Conservation (phyloP, 1,139 yeast species). For the Yamadazyma dendronema region DNA sequence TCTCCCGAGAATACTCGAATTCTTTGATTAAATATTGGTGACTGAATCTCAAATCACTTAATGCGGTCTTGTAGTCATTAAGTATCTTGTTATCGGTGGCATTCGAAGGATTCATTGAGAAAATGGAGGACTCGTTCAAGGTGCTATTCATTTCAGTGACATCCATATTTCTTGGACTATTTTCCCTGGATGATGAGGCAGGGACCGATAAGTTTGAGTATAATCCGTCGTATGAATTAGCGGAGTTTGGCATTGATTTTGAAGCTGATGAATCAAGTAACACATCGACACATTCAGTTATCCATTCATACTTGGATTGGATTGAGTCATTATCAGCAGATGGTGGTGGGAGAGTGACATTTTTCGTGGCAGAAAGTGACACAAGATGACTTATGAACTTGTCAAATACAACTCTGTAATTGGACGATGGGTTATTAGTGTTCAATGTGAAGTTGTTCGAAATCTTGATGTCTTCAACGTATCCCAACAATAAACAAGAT, state of each 20-base stretch:
- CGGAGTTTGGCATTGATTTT: slow-evolving; percentile 1
- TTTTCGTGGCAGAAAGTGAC: slow-evolving; percentile 52
- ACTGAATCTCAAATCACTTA: slow-evolving; percentile 60
- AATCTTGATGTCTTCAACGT: slow-evolving; percentile 43
- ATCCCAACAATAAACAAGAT: slow-evolving; percentile 46
- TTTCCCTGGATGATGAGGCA: slow-evolving; percentile 17
- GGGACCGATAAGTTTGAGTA: slow-evolving; percentile 15
- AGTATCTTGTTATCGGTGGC: slow-evolving; percentile 26
- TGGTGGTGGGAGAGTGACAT: slow-evolving; percentile 42
- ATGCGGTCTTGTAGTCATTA: slow-evolving; percentile 51
- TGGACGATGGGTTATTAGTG: slow-evolving; percentile 5
- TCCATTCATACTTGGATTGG: slow-evolving; percentile 46
- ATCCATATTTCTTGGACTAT: slow-evolving; percentile 12
- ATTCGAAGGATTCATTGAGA: slow-evolving; percentile 24
- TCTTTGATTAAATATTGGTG: slow-evolving; percentile 62
- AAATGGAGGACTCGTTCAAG: slow-evolving; percentile 26
- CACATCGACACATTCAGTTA: slow-evolving; percentile 51
- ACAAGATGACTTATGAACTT: slow-evolving; percentile 53
- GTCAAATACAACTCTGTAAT: slow-evolving; percentile 30
- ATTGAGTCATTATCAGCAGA: slow-evolving; percentile 27
- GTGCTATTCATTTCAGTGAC: slow-evolving; percentile 14
- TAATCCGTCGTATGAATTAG: slow-evolving; percentile 11
- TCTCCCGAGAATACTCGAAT: slow-evolving; percentile 55
- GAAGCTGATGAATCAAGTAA: slow-evolving; percentile 17
- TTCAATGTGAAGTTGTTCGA: slow-evolving; percentile 12